phyloP scores from a whole-genome alignment of 2,329 filamentous ascomycete genomes.

The Colletotrichum camelliae region DNA sequence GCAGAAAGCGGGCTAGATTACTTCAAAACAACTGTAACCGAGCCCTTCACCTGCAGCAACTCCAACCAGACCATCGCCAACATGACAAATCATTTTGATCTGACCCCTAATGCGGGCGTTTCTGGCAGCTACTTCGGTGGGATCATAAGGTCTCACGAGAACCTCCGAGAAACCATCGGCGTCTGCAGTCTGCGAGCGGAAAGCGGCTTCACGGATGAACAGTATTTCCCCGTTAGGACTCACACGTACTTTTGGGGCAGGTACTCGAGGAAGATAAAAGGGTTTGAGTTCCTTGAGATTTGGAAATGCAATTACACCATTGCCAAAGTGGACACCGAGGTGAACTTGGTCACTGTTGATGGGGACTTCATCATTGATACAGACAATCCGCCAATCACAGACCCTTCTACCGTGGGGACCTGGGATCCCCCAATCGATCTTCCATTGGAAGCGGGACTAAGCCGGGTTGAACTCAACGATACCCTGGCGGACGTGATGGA shows the following conservation, averaged over 20 bases:
- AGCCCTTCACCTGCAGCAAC: neutral
- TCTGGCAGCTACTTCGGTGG: neutral
- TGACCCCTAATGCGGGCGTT: neutral
- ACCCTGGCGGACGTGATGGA: neutral
- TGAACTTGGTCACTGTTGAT: neutral
- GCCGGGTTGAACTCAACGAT: neutral
- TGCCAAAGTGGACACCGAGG: neutral
- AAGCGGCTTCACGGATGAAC: neutral
- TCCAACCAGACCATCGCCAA: neutral
- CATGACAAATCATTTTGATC: neutral
- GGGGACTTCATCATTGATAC: neutral
- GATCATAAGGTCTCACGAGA: neutral
- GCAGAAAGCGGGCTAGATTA: neutral
- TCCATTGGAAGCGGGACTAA: neutral
- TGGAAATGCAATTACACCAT: constrained; percentile 6
- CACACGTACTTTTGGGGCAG: neutral
- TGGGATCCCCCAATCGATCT: neutral
- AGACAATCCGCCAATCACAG: neutral
- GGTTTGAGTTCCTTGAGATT: neutral
- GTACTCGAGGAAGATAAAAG: neutral
- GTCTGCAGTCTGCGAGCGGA: neutral
- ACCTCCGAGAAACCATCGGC: neutral
- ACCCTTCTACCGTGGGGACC: neutral
- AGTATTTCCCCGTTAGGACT: neutral
- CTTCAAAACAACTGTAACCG: neutral